Conservation (phyloP, 2,329 filamentous ascomycete species). For the Ilyonectria destructans region DNA sequence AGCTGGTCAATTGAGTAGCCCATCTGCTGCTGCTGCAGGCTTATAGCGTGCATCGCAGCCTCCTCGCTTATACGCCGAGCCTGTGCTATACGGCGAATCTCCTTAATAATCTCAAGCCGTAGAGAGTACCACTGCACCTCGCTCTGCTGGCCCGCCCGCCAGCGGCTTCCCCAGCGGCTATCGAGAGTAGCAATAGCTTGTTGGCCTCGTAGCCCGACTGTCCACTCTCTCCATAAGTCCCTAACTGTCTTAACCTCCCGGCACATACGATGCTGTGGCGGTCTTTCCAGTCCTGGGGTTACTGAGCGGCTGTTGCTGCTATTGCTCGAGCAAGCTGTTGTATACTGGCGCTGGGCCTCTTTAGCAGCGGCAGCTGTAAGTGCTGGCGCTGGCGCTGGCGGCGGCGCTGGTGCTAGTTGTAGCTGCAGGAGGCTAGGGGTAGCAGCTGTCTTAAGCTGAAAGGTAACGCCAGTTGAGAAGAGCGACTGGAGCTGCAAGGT, state of each 20-base stretch:
- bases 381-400: neutral
- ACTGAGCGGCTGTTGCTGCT: slow-evolving; percentile 6
- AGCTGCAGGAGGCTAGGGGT: neutral
- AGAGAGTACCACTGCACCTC: slow-evolving; percentile 8
- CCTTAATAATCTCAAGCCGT: slow-evolving; percentile 8
- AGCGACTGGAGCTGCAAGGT: slow-evolving; percentile 5
- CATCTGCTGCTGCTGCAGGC: slow-evolving; percentile 1
- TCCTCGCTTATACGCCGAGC: slow-evolving; percentile 7
- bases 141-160: slow-evolving; percentile 5
- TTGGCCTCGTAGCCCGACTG: no score
- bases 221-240: neutral
- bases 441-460: slow-evolving; percentile 2
- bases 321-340: neutral
- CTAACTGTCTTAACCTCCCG: slow-evolving; percentile 4
- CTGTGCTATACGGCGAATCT: neutral
- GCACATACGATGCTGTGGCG: slow-evolving; percentile 6
- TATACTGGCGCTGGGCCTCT: neutral
- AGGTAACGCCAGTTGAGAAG: slow-evolving; percentile 3
- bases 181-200: neutral
- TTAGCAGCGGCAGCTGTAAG: neutral
- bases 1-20: slow-evolving; percentile 6
- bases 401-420: neutral
- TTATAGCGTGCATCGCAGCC: slow-evolving; percentile 2
- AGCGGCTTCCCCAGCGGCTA: slow-evolving; percentile 8
- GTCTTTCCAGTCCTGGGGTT: slow-evolving; percentile 1